These are phyloP conservation scores for Pyrus bretschneideri DNA, from an alignment of 306 rosid genomes.

Conservation along the genomic window DNA sequence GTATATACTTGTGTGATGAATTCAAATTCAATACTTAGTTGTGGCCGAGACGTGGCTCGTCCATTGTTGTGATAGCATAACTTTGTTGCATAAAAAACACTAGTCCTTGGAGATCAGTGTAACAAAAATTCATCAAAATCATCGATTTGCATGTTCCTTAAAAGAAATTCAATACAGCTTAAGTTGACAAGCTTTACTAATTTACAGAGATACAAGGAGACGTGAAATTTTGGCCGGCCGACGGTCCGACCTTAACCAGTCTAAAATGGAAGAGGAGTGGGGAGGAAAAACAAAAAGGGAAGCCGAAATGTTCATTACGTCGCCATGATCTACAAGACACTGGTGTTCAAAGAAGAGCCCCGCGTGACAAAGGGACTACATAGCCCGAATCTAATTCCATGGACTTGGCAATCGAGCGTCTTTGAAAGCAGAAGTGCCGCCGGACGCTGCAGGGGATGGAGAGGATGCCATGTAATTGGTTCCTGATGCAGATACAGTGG, in stretches of 20 bases:
- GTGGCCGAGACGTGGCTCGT: not conserved
- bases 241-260: too few relatives aligned
- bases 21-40: too few relatives aligned
- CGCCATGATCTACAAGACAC: not conserved
- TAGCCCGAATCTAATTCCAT: constrained; percentile 53
- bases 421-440: constrained; percentile 75
- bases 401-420: constrained; percentile 90
- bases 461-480: constrained; percentile 75
- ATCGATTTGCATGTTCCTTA: not conserved
- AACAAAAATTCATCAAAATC: not conserved
- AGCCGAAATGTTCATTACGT: not conserved
- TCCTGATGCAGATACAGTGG: constrained; percentile 66
- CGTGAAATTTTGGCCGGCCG: not conserved
- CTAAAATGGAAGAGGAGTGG: not conserved
- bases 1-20: not conserved
- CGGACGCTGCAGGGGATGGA: constrained; percentile 90
- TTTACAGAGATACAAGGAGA: not conserved
- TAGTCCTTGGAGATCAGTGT: not conserved
- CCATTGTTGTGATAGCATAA: too few relatives aligned
- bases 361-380: constrained; percentile 6
- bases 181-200: not conserved
- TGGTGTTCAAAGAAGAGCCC: not conserved
- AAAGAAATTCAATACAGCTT: not conserved
- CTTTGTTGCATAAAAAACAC: not conserved
- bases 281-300: not conserved